Evolutionary conservation across 441 rosid species (phyloP).

Genomic region (Gossypium gossypioides): DNA sequence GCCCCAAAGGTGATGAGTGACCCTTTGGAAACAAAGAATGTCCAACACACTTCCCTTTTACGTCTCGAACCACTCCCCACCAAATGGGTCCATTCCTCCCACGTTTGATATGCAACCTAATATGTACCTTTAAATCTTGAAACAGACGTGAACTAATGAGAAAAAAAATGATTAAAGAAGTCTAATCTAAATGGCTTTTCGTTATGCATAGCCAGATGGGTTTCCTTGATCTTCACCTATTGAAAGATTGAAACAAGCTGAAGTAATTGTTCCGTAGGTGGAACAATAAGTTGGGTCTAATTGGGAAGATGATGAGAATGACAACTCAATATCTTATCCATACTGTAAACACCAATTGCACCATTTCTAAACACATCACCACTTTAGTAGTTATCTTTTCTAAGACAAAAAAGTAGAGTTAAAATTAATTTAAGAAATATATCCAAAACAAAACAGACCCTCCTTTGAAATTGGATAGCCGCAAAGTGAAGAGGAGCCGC

Average conservation of each 20-base stretch:
- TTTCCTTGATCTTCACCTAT: background rate
- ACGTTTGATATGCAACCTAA: background rate
- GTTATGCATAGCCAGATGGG: background rate
- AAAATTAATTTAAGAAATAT: too few relatives aligned
- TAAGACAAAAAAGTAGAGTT: too few relatives aligned
- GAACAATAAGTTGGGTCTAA: background rate
- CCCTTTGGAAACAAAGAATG: background rate
- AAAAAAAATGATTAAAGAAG: background rate
- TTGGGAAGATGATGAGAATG: background rate
- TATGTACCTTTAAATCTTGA: background rate
- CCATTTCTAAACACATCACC: background rate
- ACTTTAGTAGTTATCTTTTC: background rate
- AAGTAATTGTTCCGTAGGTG: background rate
- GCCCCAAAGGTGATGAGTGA: background rate
- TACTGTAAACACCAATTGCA: background rate
- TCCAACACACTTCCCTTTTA: background rate
- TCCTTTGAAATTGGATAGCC: background rate
- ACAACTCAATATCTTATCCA: background rate
- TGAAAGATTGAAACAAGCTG: background rate
- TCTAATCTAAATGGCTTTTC: background rate
- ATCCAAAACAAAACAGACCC: background rate
- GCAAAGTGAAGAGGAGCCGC: background rate
- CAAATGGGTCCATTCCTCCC: background rate
- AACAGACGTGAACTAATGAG: background rate
- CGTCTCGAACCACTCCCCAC: background rate